Percentiles rank a stretch among this genome's conserved stretches.
phyloP scores from a whole-genome alignment of 164 flowering plant species.

The Liriodendron chinense region DNA sequence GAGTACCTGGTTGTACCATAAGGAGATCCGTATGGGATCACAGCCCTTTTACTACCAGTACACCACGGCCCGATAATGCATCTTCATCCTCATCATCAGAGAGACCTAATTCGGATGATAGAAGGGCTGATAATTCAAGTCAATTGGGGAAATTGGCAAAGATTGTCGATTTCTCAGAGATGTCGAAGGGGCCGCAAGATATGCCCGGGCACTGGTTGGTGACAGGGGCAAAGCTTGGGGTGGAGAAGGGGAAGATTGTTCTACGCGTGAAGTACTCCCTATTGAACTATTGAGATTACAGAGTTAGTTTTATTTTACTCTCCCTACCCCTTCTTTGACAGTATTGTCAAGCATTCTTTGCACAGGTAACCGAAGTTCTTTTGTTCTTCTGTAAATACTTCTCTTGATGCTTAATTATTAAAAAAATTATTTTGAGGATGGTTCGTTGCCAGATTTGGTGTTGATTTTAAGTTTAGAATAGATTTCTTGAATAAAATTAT shows the following conservation, averaged over 20 bases:
- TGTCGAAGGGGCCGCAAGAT: slow-evolving; percentile 95
- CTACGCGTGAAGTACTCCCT: slow-evolving; percentile 84
- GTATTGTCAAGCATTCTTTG: slow-evolving; percentile 49
- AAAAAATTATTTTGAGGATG: slow-evolving; percentile 1
- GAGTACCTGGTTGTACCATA: slow-evolving; percentile 93
- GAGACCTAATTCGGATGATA: slow-evolving; percentile 37
- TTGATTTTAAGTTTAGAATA: neutral
- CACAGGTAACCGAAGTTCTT: slow-evolving; percentile 39
- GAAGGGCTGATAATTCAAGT: slow-evolving; percentile 48
- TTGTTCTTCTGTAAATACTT: slow-evolving; percentile 47
- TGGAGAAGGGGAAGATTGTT: slow-evolving; percentile 88
- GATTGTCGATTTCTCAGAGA: slow-evolving; percentile 75
- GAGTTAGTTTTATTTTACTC: slow-evolving; percentile 1
- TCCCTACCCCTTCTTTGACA: slow-evolving; percentile 11
- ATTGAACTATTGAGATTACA: slow-evolving; percentile 62
- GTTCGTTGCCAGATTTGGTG: neutral
- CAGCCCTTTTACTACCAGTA: slow-evolving; percentile 43
- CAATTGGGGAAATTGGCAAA: slow-evolving; percentile 59
- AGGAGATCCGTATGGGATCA: slow-evolving; percentile 98
- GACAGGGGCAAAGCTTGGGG: slow-evolving; percentile 97
- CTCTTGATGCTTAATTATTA: slow-evolving; percentile 2
- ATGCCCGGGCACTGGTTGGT: slow-evolving; percentile 97
- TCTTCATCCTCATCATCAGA: slow-evolving; percentile 40
- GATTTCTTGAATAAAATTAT: slow-evolving; percentile 4
- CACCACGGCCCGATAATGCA: slow-evolving; percentile 32